Percentiles rank a stretch among this genome's conserved stretches.
phyloP scores from a whole-genome alignment of 108 stramenopile species.

The Pseudonitzschia delicatissima region DNA sequence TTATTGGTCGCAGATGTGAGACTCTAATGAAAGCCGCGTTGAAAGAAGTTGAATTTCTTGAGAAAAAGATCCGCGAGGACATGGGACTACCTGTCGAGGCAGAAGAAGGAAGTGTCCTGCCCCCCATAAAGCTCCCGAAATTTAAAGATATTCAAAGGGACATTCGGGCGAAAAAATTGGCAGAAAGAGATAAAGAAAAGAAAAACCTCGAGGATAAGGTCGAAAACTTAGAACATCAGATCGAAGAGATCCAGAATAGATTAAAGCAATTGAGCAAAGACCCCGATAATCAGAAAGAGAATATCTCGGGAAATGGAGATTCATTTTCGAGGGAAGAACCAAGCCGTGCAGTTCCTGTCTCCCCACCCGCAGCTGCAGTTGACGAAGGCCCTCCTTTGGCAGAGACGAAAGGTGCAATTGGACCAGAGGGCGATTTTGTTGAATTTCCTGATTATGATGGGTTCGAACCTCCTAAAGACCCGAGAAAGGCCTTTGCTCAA shows the following conservation, averaged over 20 bases:
- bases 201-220: constrained; percentile 70
- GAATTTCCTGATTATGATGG: constrained; percentile 83
- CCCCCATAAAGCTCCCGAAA: constrained; percentile 53
- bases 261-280: constrained; percentile 46
- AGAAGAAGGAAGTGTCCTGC: constrained; percentile 42
- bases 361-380: constrained; percentile 5
- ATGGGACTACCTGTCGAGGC: constrained; percentile 41
- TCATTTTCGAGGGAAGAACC: constrained; percentile 16
- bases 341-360: background rate
- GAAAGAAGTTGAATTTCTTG: constrained; percentile 79
- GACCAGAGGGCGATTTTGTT: constrained; percentile 63
- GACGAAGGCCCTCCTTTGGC: constrained; percentile 13
- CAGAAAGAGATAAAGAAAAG: constrained; percentile 41
- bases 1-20: constrained; percentile 74
- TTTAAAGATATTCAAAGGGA: constrained; percentile 57
- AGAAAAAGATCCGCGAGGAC: constrained; percentile 63
- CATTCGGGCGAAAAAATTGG: constrained; percentile 35
- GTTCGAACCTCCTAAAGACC: constrained; percentile 58
- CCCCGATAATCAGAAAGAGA: constrained; percentile 29
- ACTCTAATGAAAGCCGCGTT: constrained; percentile 82
- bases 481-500: constrained; percentile 80
- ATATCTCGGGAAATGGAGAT: constrained; percentile 1
- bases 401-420: constrained; percentile 54
- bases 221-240: constrained; percentile 65
- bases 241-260: constrained; percentile 63